Conservation (phyloP, 2,329 filamentous ascomycete genomes). For the Xylariaceae sp. region DNA sequence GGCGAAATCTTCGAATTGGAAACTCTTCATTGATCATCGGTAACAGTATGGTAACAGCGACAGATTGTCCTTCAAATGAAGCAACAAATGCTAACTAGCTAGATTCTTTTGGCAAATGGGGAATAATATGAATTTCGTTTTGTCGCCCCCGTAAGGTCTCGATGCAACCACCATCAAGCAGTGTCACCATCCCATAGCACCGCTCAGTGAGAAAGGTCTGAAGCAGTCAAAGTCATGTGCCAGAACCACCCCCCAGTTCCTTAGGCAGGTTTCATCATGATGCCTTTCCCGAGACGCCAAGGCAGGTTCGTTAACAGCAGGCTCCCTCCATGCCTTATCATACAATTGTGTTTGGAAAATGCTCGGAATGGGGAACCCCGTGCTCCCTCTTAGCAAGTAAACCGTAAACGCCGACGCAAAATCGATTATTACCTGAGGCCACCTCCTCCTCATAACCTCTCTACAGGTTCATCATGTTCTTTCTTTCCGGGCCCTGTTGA, state of each 20-base stretch:
- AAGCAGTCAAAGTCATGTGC: constrained; percentile 5
- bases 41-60: too few species aligned
- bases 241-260: neutral
- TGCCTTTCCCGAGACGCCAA: constrained; percentile 6
- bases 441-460: too few species aligned
- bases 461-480: constrained; percentile 1
- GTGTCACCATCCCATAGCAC: neutral
- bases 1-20: too few species aligned
- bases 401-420: constrained; percentile 21
- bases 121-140: too few species aligned
- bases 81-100: too few species aligned
- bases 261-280: constrained; percentile 7
- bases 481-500: constrained; percentile 8
- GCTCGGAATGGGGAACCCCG: constrained; percentile 7
- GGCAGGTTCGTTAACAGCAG: constrained; percentile 6
- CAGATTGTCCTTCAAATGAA: too few species aligned
- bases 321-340: constrained; percentile 16
- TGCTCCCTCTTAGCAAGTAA: constrained; percentile 12
- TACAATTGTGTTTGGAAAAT: constrained; percentile 20
- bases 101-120: too few species aligned
- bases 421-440: constrained; percentile 2
- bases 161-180: too few species aligned
- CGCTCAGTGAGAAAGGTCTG: neutral
- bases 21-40: too few species aligned
- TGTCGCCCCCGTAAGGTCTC: too few species aligned